Base-by-base conservation (phyloP, 148 eudicot species). In the Persicaria tinctoria region DNA sequence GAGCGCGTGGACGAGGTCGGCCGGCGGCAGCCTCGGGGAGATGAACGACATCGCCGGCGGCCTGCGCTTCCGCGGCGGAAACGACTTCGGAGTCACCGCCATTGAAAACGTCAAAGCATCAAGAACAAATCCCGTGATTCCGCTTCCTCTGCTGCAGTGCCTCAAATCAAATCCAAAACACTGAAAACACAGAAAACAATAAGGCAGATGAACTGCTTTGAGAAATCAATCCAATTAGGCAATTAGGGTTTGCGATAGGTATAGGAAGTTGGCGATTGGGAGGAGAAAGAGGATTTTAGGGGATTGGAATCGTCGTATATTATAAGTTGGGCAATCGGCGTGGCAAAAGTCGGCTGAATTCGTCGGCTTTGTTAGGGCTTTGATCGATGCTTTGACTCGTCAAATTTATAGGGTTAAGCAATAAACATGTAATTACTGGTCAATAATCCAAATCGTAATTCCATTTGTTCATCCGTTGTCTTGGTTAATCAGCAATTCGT, bases 31-130 rank as follows among this genome's bases (percentile, higher is more conserved):
- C 3, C 76, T 78, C 3, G 92, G 96, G 6, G 90, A 82, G 32
- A 88, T 72, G 64, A 90, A 90, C 9, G 87, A 80, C 2, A 81
- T 74, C 38, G 89, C 83, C 14, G 87, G 76, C 8, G 92, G 86
- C 41, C 96, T 93, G 5, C 92, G 87, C 64, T 88, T 90, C 20
- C 89, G 84, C 4, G 85, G 83, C 44, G 86, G 91, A 38, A 90
- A 89, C 9, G 72, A 51, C 10, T 82, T 85, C 46, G 89, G 87
- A 48, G 92, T 81, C 6, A 85, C 87, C 69, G 93, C 87, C 98
- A 93, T 93, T 32, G 74, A 38, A 48, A 3, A 27, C 41, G 46
- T 62, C 68, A 62, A 62, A 62, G 45, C 68, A 62, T 62, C 68
- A 62, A 62, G 8, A 8, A 4, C 9, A 50, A 50, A 50, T 2